These are phyloP conservation scores for Pelargonium citronellum DNA, from an alignment of 441 rosid species.

Conservation along the genomic window DNA sequence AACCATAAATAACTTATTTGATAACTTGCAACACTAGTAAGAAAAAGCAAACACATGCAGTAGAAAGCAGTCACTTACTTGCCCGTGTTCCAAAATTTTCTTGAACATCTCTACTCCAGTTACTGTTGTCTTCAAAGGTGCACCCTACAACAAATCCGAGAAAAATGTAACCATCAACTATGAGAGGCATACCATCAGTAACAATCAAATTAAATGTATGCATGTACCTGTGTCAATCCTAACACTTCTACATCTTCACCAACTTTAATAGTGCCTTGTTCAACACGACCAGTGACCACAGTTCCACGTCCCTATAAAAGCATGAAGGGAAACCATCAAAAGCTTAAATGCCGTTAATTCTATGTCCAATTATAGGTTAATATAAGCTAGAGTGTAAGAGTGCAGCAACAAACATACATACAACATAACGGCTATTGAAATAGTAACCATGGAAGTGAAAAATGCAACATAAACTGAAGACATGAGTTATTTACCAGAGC, in stretches of 20 bases:
- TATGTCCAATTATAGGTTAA: neutral
- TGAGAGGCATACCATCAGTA: neutral
- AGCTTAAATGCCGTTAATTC: neutral
- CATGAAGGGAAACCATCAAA: neutral
- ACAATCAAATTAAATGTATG: neutral
- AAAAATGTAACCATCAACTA: neutral
- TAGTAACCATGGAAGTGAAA: too few relatives aligned
- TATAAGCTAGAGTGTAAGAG: neutral
- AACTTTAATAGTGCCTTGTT: slow-evolving; percentile 17
- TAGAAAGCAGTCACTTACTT: slow-evolving; percentile 41
- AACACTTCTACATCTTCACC: neutral
- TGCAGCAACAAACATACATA: too few relatives aligned
- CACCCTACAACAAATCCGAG: neutral
- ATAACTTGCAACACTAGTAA: neutral
- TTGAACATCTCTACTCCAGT: slow-evolving; percentile 27
- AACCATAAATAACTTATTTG: too few relatives aligned
- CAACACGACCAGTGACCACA: neutral
- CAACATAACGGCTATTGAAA: too few relatives aligned
- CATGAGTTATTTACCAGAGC: too few relatives aligned
- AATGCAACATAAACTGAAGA: too few relatives aligned
- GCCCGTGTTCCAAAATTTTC: slow-evolving; percentile 17
- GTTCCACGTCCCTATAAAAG: neutral
- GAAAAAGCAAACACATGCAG: too few relatives aligned
- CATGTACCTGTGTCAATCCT: slow-evolving; percentile 3
- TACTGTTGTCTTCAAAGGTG: slow-evolving; percentile 35